Base-by-base conservation (phyloP, 768 basidiomycete species). In the Suillus fuscotomentosus region DNA sequence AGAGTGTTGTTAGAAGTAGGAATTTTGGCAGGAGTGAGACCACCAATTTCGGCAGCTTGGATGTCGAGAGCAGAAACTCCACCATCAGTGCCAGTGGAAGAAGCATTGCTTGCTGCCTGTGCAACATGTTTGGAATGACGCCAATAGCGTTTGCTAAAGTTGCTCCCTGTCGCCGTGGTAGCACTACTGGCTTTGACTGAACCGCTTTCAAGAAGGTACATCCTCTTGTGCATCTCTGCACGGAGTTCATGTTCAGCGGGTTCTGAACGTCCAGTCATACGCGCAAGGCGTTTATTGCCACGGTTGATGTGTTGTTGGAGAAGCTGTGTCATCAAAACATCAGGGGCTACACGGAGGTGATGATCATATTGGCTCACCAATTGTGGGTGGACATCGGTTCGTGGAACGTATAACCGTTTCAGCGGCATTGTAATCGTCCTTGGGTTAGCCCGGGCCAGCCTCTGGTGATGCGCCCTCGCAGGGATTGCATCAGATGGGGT, bases 251-350 rank as follows among this genome's bases (percentile, higher is more conserved):
- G 77, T 15, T 77, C 77, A 24, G 83, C 79, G 7, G 88, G 88
- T 9, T 71, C 81, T 24, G 77, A 76, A 45, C 83, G 84, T 15
- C 88, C 86, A 5, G 84, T 85, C 86, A 92, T 89, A 57, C 83
- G 86, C 9, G 90, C 89, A 60, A 87, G 81, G 60, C 91, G 88
- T 63, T 80, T 82, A 61, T 84, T 76, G 60, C 83, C 81, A 59
- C 85, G 87, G 74, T 91, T 92, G 66, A 89, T 83, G 69, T 87
- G 82, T 74, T 89, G 91, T 73, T 92, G 90, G 41, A 88, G 75
- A 53, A 83, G 73, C 91, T 93, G 70, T 24, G 34, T 24, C 38
- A 56, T 17, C 31, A 50, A 64, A 31, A 39, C 51, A 36, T 50
- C 17, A 64, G 41, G 60, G 51, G 61, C 54, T 22, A 43, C 11